Percentiles rank a stretch among this genome's conserved stretches.
phyloP scores from a whole-genome alignment of 2,329 filamentous ascomycete species.

The Talaromyces rugulosus region DNA sequence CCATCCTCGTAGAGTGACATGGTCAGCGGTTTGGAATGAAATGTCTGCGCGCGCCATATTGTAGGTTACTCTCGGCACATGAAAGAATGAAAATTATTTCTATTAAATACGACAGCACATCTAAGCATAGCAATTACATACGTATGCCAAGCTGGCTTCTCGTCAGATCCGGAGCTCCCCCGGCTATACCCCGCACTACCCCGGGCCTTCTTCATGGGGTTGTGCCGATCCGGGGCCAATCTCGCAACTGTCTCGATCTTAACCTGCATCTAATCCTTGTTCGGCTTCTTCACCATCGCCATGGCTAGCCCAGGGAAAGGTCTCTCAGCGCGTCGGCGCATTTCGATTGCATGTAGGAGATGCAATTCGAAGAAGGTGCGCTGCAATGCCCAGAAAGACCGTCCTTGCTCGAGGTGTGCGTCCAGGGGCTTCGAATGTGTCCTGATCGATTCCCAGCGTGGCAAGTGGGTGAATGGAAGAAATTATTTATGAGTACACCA shows the following conservation, averaged over 20 bases:
- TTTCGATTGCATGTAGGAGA: not conserved
- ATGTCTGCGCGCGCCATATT: not conserved
- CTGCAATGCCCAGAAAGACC: not conserved
- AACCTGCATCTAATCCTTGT: no score
- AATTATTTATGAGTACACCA: no score
- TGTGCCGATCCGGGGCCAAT: no score
- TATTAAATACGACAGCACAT: no score
- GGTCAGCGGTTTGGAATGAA: not conserved
- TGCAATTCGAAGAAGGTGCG: not conserved
- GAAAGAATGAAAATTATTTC: no score
- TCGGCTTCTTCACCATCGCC: not conserved
- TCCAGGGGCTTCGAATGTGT: not conserved
- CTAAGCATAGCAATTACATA: no score
- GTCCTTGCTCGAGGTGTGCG: not conserved
- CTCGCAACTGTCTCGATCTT: no score
- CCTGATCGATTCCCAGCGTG: not conserved
- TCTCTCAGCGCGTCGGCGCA: not conserved
- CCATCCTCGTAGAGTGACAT: not conserved
- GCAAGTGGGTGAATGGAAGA: not conserved
- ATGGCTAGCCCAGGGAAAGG: not conserved
- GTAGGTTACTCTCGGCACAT: not conserved
- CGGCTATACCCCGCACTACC: no score
- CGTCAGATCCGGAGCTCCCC: no score
- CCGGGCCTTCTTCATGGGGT: no score
- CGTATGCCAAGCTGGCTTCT: no score